These are phyloP conservation scores for Penicillium sp. DNA, from an alignment of 2,329 filamentous ascomycete genomes.

Conservation along the genomic window DNA sequence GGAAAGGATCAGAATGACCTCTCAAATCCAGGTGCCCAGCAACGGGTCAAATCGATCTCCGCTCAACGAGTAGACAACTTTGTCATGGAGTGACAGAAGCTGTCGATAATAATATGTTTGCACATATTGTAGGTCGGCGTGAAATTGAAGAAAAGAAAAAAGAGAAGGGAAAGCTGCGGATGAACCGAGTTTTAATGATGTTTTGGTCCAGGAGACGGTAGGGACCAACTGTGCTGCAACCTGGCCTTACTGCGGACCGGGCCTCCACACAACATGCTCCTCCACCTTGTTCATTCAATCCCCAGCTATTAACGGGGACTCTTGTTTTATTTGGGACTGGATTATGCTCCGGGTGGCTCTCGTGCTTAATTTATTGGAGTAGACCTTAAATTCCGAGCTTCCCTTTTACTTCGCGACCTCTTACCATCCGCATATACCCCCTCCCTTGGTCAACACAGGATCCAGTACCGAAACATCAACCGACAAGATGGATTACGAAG, in stretches of 20 bases:
- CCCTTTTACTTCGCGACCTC: slow-evolving; percentile 16
- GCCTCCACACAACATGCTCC: slow-evolving; percentile 39
- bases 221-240: slow-evolving; percentile 44
- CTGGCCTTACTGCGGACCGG: slow-evolving; percentile 43
- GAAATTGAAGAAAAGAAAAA: slow-evolving; percentile 43
- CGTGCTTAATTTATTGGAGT: slow-evolving; percentile 24
- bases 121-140: slow-evolving; percentile 51
- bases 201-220: slow-evolving; percentile 34
- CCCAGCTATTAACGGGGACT: slow-evolving; percentile 31
- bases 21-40: slow-evolving; percentile 71
- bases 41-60: slow-evolving; percentile 64
- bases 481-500: slow-evolving; percentile 80
- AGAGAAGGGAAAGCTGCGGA: slow-evolving; percentile 29
- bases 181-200: slow-evolving; percentile 29
- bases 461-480: slow-evolving; percentile 23
- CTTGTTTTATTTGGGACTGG: slow-evolving; percentile 26
- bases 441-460: slow-evolving; percentile 28
- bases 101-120: slow-evolving; percentile 59
- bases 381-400: slow-evolving; percentile 17
- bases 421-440: slow-evolving; percentile 19
- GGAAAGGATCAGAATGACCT: slow-evolving; percentile 60
- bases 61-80: slow-evolving; percentile 68
- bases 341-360: slow-evolving; percentile 32
- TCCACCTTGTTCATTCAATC: slow-evolving; percentile 30
- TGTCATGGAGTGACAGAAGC: slow-evolving; percentile 51